Evolutionary conservation across 1,284 basidiomycete genomes (phyloP).

Genomic region (Polyporus tsugae): DNA sequence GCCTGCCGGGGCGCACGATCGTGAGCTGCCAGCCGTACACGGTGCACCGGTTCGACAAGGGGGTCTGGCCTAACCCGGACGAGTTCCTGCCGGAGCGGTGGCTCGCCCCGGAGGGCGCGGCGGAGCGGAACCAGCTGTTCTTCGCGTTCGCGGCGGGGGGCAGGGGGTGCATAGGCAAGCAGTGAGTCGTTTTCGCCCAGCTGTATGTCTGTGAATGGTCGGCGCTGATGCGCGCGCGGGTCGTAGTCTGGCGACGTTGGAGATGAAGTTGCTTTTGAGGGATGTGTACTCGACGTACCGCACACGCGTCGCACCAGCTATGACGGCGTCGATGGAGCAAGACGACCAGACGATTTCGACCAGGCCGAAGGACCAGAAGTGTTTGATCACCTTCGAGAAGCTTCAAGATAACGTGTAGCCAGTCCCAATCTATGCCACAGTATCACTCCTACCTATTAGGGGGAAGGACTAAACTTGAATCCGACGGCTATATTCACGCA

Average conservation of each 20-base stretch:
- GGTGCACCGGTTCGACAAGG: slow-evolving; percentile 84
- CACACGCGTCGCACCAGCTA: slow-evolving; percentile 34
- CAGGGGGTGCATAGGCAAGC: slow-evolving; percentile 38
- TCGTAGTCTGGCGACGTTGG: slow-evolving; percentile 35
- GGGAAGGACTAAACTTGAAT: no score
- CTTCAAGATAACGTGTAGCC: neutral
- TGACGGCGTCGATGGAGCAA: slow-evolving; percentile 36
- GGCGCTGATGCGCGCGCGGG: neutral
- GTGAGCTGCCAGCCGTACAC: slow-evolving; percentile 95
- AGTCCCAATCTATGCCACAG: neutral
- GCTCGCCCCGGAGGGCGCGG: slow-evolving; percentile 78
- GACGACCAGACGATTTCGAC: slow-evolving; percentile 37
- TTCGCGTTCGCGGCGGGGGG: slow-evolving; percentile 38
- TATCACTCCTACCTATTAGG: no score
- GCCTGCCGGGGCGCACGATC: slow-evolving; percentile 89
- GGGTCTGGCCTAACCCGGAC: slow-evolving; percentile 61
- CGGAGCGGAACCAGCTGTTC: slow-evolving; percentile 37
- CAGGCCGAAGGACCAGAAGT: slow-evolving; percentile 35
- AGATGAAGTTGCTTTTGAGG: slow-evolving; percentile 38
- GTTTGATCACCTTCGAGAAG: slow-evolving; percentile 35
- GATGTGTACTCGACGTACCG: slow-evolving; percentile 36
- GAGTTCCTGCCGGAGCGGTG: slow-evolving; percentile 89
- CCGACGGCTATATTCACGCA: slow-evolving; percentile 7
- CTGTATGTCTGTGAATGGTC: no score
- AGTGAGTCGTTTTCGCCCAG: slow-evolving; percentile 28